These are phyloP conservation scores for Nevesoporus exiguus DNA, from an alignment of 768 basidiomycete genomes.

Conservation along the genomic window DNA sequence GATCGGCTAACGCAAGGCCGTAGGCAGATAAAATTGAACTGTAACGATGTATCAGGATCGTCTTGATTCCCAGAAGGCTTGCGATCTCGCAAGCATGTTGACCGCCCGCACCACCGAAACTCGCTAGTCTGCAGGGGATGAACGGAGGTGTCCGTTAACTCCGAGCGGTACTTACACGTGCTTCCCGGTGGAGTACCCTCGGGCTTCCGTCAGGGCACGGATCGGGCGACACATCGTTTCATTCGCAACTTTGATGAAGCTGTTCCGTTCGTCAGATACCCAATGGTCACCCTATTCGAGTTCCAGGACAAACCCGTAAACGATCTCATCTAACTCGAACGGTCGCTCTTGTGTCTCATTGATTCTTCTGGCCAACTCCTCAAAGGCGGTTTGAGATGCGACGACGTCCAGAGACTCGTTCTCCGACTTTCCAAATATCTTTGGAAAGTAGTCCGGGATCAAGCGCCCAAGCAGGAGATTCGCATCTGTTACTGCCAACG, in stretches of 20 bases:
- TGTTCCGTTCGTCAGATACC: constrained; percentile 24
- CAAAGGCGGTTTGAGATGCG: constrained; percentile 66
- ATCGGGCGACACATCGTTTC: constrained; percentile 97
- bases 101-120: constrained; percentile 88
- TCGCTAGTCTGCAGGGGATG: constrained; percentile 54
- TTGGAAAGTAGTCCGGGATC: constrained; percentile 88
- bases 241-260: constrained; percentile 94
- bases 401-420: constrained; percentile 78
- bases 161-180: constrained; percentile 47
- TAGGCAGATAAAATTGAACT: constrained; percentile 93
- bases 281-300: not conserved
- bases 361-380: constrained; percentile 64
- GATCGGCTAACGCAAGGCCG: constrained; percentile 87
- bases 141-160: not conserved
- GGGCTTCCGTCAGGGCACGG: constrained; percentile 84
- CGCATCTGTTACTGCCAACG: constrained; percentile 89
- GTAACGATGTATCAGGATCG: constrained; percentile 84
- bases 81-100: constrained; percentile 96
- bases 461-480: constrained; percentile 88
- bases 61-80: constrained; percentile 78
- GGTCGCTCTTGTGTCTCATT: constrained; percentile 59
- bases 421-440: constrained; percentile 90
- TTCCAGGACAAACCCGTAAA: constrained; percentile 64
- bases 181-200: constrained; percentile 77
- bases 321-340: constrained; percentile 75